These are phyloP conservation scores for Medicago lupulina DNA, from an alignment of 306 rosid species.

Conservation along the genomic window DNA sequence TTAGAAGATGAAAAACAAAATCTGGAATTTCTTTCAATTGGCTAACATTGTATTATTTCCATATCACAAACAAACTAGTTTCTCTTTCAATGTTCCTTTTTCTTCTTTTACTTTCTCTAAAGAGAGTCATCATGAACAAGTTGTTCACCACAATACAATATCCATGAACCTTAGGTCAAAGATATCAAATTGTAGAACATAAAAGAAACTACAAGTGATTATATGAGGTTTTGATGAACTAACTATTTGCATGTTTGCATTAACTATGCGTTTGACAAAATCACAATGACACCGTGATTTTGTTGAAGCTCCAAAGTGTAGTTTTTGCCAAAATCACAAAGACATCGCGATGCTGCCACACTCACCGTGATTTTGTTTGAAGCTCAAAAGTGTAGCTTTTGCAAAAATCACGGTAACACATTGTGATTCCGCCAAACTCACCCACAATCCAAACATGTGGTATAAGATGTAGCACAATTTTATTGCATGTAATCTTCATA, in stretches of 20 bases:
- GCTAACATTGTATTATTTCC: slow-evolving; percentile 16
- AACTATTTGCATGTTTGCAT: slow-evolving; percentile 31
- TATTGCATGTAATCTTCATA: slow-evolving; percentile 82
- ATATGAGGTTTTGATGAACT: slow-evolving; percentile 43
- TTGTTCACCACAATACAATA: slow-evolving; percentile 34
- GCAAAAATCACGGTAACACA: not conserved
- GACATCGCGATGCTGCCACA: not conserved
- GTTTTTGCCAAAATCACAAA: not conserved
- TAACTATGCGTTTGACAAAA: not conserved
- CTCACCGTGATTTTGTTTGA: not conserved
- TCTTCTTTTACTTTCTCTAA: not conserved
- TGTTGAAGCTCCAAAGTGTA: not conserved
- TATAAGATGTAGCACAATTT: slow-evolving; percentile 43
- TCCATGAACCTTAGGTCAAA: slow-evolving; percentile 36
- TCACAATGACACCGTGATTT: not conserved
- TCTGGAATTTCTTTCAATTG: slow-evolving; percentile 23
- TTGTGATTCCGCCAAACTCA: not conserved
- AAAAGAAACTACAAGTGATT: slow-evolving; percentile 31
- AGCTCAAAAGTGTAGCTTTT: not conserved
- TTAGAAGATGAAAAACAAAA: slow-evolving; percentile 1
- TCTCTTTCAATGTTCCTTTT: slow-evolving; percentile 21
- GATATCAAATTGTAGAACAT: slow-evolving; percentile 30
- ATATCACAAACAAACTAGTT: slow-evolving; percentile 4
- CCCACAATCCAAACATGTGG: not conserved
- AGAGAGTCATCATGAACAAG: slow-evolving; percentile 33